Percentiles rank a stretch among this genome's conserved stretches.
phyloP scores from a whole-genome alignment of 495 filamentous ascomycete species.

The Penicillium nucicola region DNA sequence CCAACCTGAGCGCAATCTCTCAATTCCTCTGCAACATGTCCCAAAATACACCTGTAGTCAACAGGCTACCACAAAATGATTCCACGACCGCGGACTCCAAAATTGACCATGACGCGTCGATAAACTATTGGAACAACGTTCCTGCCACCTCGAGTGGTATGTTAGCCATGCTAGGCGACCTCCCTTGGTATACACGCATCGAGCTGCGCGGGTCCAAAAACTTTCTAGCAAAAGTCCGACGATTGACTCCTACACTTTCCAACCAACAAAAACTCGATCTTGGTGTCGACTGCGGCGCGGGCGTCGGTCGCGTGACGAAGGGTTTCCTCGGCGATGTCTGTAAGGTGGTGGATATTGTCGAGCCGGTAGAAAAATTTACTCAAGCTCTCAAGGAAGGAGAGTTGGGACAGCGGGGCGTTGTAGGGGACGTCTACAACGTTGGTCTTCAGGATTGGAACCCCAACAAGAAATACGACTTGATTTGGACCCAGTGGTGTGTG shows the following conservation, averaged over 20 bases:
- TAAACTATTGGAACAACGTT: slow-evolving; percentile 65
- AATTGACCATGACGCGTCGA: slow-evolving; percentile 2
- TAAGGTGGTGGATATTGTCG: slow-evolving; percentile 51
- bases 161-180: slow-evolving; percentile 67
- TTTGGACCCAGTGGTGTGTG: slow-evolving; percentile 82
- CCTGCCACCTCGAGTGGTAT: slow-evolving; percentile 56
- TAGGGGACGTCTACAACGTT: slow-evolving; percentile 62
- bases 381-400: slow-evolving; percentile 17
- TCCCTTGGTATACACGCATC: slow-evolving; percentile 61
- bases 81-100: background rate
- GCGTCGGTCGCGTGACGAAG: slow-evolving; percentile 57
- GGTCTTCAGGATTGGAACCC: slow-evolving; percentile 72
- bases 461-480: slow-evolving; percentile 44
- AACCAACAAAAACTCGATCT: slow-evolving; percentile 18
- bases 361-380: slow-evolving; percentile 50
- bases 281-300: slow-evolving; percentile 56
- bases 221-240: slow-evolving; percentile 70
- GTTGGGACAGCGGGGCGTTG: slow-evolving; percentile 16
- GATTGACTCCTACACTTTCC: slow-evolving; percentile 16
- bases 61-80: background rate
- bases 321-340: slow-evolving; percentile 48
- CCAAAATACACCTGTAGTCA: background rate
- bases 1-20: background rate
- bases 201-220: slow-evolving; percentile 70
- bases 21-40: background rate